Base-by-base conservation (phyloP, 345 rosid species). In the Gynandropsis gynandra region DNA sequence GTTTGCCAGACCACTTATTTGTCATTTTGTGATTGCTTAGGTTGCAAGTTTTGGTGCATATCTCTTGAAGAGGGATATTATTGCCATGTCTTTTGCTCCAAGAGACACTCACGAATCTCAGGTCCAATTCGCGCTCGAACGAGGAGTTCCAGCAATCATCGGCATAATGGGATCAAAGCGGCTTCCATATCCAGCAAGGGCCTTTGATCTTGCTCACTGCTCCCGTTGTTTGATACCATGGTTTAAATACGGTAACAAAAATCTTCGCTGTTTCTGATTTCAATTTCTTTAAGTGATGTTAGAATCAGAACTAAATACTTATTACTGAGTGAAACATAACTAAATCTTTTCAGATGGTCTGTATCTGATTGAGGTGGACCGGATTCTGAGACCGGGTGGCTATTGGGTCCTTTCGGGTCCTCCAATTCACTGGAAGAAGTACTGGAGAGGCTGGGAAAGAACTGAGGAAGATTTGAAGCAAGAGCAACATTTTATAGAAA, bases 31-130 rank as follows among this genome's bases (percentile, higher is more conserved):
- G 8, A 16, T 13, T 10, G 0, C 32, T 19, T 31, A 89, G 98
- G 98, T 92, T 67, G 98, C 98, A 6, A 92, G 98, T 73, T 92
- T 82, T 69, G 96, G 96, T 29, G 96, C 98, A 12, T 92, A 77
- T 72, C 84, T 92, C 16, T 71, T 92, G 56, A 87, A 70, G 68
- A 81, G 96, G 77, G 76, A 85, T 59, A 74, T 92, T 27, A 40
- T 80, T 48, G 57, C 95, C 19, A 72, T 92, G 78, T 92, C 96
- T 27, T 82, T 92, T 73, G 98, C 98, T 10, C 98, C 95, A 34
- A 77, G 98, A 65, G 98, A 92, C 58, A 92, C 96, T 9, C 98
- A 87, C 24, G 97, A 92, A 75, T 95, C 98, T 16, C 98, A 87
- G 54, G 98, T 92, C 19, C 89, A 83, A 64, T 92, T 92, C 65